Conservation (phyloP, 2,329 filamentous ascomycete genomes). For the Aureobasidium sp. region DNA sequence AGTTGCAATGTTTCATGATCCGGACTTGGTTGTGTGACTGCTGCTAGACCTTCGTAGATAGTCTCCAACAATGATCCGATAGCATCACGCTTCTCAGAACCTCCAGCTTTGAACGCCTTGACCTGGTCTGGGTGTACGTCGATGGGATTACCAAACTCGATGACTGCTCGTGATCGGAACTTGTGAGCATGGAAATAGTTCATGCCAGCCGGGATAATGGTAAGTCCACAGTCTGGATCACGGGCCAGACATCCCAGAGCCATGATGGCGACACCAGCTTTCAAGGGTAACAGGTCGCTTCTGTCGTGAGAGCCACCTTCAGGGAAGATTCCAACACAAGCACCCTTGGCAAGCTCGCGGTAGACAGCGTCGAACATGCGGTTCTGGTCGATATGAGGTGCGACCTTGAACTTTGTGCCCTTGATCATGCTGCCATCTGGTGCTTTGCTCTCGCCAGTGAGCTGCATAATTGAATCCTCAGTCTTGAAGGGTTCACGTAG, state of each 20-base stretch:
- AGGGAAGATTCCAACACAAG: conserved; percentile 92
- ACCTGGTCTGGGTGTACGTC: conserved; percentile 78
- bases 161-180: conserved; percentile 88
- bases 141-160: conserved; percentile 88
- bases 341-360: conserved; percentile 68
- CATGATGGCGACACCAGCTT: conserved; percentile 97
- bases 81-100: conserved; percentile 64
- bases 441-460: conserved; percentile 62
- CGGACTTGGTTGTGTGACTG: conserved; percentile 85
- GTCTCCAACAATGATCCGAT: conserved; percentile 79
- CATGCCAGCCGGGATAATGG: conserved; percentile 96
- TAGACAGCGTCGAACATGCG: conserved; percentile 95
- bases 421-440: conserved; percentile 61
- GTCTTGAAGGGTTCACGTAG: conserved; percentile 84
- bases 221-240: conserved; percentile 77
- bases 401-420: conserved; percentile 78
- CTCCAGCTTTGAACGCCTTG: conserved; percentile 73
- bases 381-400: conserved; percentile 89
- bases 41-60: conserved; percentile 74
- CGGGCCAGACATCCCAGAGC: conserved; percentile 82
- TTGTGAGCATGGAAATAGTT: conserved; percentile 99
- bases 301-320: conserved; percentile 95
- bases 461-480: conserved; percentile 64
- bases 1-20: conserved; percentile 87
- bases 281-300: conserved; percentile 85